Evolutionary conservation across 192 early-diverging fungal species (phyloP).

Genomic region (Umbelopsis isabellina): DNA sequence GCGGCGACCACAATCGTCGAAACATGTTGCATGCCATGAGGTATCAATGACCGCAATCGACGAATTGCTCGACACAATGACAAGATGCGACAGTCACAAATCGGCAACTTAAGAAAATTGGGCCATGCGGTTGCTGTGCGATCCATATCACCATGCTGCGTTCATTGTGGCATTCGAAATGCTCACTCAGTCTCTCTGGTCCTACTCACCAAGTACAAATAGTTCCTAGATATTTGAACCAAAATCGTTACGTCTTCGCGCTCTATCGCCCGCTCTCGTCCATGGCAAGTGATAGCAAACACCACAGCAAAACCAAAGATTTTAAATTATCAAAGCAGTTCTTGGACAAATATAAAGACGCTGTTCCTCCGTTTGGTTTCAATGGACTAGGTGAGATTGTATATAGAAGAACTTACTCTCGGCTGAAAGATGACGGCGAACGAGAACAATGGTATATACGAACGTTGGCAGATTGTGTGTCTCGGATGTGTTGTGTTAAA

Average conservation of each 20-base stretch:
- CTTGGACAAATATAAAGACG: conserved; percentile 24
- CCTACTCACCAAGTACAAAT: no score
- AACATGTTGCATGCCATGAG: no score
- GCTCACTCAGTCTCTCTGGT: no score
- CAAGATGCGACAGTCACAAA: no score
- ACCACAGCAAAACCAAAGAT: neutral
- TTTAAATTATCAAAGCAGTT: conserved; percentile 25
- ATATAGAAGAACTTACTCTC: conserved; percentile 50
- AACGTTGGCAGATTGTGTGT: neutral
- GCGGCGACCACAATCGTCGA: no score
- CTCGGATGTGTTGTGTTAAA: neutral
- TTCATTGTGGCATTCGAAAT: no score
- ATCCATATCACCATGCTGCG: no score
- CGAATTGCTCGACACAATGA: no score
- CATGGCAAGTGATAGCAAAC: conserved; percentile 9
- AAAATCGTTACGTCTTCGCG: neutral
- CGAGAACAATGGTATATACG: conserved; percentile 43
- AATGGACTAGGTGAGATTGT: conserved; percentile 55
- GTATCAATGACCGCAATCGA: no score
- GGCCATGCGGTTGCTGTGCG: no score
- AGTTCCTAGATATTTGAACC: neutral
- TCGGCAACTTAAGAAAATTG: no score
- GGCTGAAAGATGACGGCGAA: conserved; percentile 37
- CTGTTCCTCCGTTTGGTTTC: conserved; percentile 49
- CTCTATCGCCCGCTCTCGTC: conserved; percentile 2